These are phyloP conservation scores for Gynochthodes officinalis DNA, from an alignment of 257 asterid genomes.

Conservation along the genomic window DNA sequence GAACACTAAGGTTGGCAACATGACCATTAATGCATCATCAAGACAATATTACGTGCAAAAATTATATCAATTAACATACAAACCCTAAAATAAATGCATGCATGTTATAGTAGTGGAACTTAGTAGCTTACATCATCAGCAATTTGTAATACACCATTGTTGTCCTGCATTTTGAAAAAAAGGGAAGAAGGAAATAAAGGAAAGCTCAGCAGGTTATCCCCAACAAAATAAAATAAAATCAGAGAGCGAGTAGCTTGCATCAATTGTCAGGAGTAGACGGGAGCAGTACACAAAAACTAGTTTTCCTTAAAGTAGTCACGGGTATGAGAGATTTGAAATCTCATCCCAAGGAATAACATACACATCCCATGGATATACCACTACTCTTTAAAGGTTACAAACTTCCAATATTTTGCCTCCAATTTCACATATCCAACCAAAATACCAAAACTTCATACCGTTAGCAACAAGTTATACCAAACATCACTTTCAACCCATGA, in stretches of 20 bases:
- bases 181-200: slow-evolving; percentile 8
- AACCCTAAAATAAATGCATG: neutral
- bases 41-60: neutral
- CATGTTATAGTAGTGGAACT: neutral
- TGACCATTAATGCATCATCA: neutral
- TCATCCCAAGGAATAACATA: neutral
- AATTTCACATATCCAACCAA: neutral
- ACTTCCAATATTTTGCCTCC: neutral
- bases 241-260: neutral
- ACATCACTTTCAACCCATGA: neutral
- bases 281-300: neutral
- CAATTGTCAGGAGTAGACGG: neutral
- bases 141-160: slow-evolving; percentile 63
- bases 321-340: neutral
- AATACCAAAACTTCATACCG: too few relatives aligned
- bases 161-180: slow-evolving; percentile 69
- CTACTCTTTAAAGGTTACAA: neutral
- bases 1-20: neutral
- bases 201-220: neutral
- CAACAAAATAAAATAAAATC: neutral
- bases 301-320: neutral
- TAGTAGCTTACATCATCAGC: slow-evolving; percentile 86
- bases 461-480: neutral
- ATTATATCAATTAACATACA: neutral
- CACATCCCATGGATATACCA: neutral